Evolutionary conservation across 2,329 filamentous ascomycete genomes (phyloP), one percentile per base, ranked within the genome.

Genomic region (Ascochyta viciae-villosae): DNA sequence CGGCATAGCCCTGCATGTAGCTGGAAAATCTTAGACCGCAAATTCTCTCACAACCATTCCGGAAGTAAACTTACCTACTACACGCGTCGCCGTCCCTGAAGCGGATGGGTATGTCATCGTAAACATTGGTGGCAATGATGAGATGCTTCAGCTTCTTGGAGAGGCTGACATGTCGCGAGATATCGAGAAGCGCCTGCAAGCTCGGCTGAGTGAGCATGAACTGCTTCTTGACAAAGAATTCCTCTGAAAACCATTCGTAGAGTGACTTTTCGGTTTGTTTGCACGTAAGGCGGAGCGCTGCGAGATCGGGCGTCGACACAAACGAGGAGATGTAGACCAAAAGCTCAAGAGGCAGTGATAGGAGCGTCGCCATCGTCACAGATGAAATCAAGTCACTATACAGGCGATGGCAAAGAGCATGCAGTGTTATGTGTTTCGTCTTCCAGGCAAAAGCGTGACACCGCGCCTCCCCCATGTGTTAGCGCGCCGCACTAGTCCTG

Each of bases 201-300:
- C 86, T 89, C 61, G 78, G 73, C 31, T 83, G 76, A 1, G 81
- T 82, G 50, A 88, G 62, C 83, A 88, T 87, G 73, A 89, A 90
- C 66, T 89, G 86, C 64, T 83, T 85, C 70, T 85, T 86, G 46
- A 76, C 78, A 73, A 90, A 90, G 77, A 87, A 90, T 60, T 88
- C 86, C 23, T 76, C 76, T 26, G 82, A 78, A 62, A 89, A 89
- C 31, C 77, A 77, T 44, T 80, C 76, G 70, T 85, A 84, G 12
- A 88, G 75, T 1, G 77, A 75, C 19, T 73, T 73, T 66, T 89
- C 86, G 12, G 87, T 67, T 16, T 77, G 70, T 51, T 81, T 84
- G 75, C 85, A 87, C 3, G 80, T 79, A 15, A 81, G 73, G 6
- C 87, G 85, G 7, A 89, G 68, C 12, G 74, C 69, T 54, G 82